Percentiles rank a stretch among this genome's conserved stretches.
Evolutionary conservation across 495 filamentous ascomycete species (phyloP).

Genomic region (Aspergillus nidulans): DNA sequence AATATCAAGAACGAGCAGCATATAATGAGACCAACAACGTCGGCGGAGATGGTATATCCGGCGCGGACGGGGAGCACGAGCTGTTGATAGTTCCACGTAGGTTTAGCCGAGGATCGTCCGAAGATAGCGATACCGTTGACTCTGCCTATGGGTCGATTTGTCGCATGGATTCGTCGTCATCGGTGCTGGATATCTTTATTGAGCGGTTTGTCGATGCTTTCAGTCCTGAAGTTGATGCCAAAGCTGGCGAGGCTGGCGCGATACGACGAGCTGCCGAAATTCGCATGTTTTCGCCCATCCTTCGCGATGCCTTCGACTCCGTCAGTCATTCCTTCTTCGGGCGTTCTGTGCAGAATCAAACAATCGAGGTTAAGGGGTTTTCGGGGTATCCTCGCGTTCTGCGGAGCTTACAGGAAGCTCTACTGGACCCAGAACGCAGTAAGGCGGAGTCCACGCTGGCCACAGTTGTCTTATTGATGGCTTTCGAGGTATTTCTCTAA

Average conservation of each 20-base stretch:
- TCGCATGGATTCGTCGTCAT: constrained; percentile 22
- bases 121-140: constrained; percentile 19
- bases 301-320: constrained; percentile 38
- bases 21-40: neutral
- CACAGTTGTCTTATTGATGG: constrained; percentile 41
- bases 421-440: constrained; percentile 37
- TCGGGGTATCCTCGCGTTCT: constrained; percentile 38
- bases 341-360: constrained; percentile 32
- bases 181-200: constrained; percentile 37
- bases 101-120: constrained; percentile 11
- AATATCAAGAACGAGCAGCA: neutral
- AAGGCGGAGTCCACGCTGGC: constrained; percentile 42
- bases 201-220: constrained; percentile 46
- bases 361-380: constrained; percentile 36
- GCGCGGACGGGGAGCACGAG: constrained; percentile 12
- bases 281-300: constrained; percentile 42
- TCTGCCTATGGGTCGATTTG: constrained; percentile 25
- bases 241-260: constrained; percentile 38
- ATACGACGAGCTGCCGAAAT: constrained; percentile 38
- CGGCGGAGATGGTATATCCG: constrained; percentile 12
- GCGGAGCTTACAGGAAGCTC: constrained; percentile 35
- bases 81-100: neutral
- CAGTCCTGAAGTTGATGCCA: constrained; percentile 37
- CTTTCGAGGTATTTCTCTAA: constrained; percentile 32
- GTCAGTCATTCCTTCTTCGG: constrained; percentile 44